Evolutionary conservation across 176 grass and related monocot genomes (phyloP).

Genomic region (Avena atlantica): DNA sequence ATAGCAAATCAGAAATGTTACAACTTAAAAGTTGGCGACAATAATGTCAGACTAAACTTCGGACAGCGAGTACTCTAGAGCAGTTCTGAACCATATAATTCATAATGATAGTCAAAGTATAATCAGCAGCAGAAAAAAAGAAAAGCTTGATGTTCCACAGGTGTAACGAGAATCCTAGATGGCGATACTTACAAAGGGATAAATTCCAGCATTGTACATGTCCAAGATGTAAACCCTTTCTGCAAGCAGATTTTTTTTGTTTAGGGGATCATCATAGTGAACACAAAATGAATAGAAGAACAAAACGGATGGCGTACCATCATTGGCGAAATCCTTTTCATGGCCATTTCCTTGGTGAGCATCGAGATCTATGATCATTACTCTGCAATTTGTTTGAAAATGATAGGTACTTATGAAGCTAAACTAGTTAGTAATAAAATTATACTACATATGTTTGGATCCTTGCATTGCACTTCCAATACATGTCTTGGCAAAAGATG

Average conservation of each 20-base stretch:
- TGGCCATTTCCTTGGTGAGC: slow-evolving; percentile 99
- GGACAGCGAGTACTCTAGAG: background rate
- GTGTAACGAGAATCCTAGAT: background rate
- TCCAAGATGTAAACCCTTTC: slow-evolving; percentile 95
- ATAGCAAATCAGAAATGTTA: background rate
- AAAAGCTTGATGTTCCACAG: background rate
- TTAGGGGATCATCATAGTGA: background rate
- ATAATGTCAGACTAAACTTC: background rate
- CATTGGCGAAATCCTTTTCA: slow-evolving; percentile 88
- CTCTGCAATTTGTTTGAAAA: slow-evolving; percentile 53
- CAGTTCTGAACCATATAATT: background rate
- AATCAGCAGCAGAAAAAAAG: background rate
- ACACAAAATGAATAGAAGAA: slow-evolving; percentile 14
- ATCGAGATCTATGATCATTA: slow-evolving; percentile 98
- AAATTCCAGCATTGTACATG: slow-evolving; percentile 96
- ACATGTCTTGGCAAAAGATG: background rate
- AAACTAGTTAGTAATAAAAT: background rate
- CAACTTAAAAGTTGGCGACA: background rate
- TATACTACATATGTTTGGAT: background rate
- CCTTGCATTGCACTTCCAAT: background rate
- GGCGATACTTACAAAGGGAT: slow-evolving; percentile 76
- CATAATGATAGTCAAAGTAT: too few relatives aligned
- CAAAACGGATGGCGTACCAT: slow-evolving; percentile 49
- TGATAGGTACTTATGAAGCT: background rate
- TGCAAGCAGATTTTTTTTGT: slow-evolving; percentile 1